phyloP scores from a whole-genome alignment of 495 filamentous ascomycete genomes.

The Aspergillus ostianus region DNA sequence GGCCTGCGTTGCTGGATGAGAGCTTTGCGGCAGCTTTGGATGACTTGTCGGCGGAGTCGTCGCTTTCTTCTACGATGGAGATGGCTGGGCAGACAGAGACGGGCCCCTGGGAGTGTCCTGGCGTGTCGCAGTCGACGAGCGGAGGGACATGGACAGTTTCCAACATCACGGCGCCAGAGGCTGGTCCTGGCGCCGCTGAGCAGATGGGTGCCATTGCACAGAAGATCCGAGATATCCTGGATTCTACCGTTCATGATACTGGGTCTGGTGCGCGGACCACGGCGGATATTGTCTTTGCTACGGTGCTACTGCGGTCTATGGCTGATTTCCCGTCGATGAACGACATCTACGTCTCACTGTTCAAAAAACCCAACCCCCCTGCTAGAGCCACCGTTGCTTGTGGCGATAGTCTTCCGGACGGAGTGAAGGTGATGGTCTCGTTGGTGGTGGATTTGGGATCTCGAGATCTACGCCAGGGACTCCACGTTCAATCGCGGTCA shows the following conservation, averaged over 20 bases:
- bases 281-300: constrained; percentile 66
- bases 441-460: constrained; percentile 42
- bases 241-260: constrained; percentile 11
- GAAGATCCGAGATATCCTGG: constrained; percentile 36
- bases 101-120: constrained; percentile 14
- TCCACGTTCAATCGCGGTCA: constrained; percentile 90
- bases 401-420: constrained; percentile 57
- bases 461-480: constrained; percentile 44
- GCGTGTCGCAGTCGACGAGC: constrained; percentile 21
- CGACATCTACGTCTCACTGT: constrained; percentile 63
- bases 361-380: constrained; percentile 76
- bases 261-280: constrained; percentile 24
- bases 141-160: constrained; percentile 37
- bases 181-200: constrained; percentile 33
- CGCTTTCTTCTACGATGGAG: not conserved
- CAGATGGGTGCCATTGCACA: constrained; percentile 46
- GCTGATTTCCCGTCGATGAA: constrained; percentile 73
- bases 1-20: constrained; percentile 47
- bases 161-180: constrained; percentile 45
- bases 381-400: constrained; percentile 80
- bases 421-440: constrained; percentile 61
- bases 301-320: constrained; percentile 79
- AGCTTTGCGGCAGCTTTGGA: constrained; percentile 34
- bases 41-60: constrained; percentile 15
- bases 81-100: not conserved